Percentiles rank a stretch among this genome's conserved stretches.
phyloP scores from a whole-genome alignment of 2,329 filamentous ascomycete species.

The Penicillium freii region DNA sequence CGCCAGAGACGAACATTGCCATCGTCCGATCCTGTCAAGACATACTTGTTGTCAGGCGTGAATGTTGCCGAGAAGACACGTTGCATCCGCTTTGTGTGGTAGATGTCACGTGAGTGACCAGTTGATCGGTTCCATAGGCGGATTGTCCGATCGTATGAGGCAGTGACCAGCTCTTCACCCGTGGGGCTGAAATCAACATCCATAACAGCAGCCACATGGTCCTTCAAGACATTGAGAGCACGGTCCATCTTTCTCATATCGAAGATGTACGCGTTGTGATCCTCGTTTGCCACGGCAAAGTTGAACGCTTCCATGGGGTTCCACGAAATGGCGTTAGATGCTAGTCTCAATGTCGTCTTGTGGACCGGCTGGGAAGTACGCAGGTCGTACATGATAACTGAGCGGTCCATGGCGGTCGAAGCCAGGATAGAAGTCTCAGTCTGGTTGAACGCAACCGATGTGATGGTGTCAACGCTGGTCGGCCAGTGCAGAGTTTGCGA shows the following conservation, averaged over 20 bases:
- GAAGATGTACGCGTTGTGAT: slow-evolving; percentile 90
- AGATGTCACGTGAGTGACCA: slow-evolving; percentile 87
- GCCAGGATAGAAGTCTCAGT: slow-evolving; percentile 89
- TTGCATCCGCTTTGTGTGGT: slow-evolving; percentile 98
- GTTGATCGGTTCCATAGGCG: slow-evolving; percentile 77
- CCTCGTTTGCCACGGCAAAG: slow-evolving; percentile 88
- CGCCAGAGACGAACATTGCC: slow-evolving; percentile 91
- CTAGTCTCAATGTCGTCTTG: slow-evolving; percentile 76
- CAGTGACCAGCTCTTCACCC: slow-evolving; percentile 87
- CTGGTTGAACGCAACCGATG: slow-evolving; percentile 83
- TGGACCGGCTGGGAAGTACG: slow-evolving; percentile 79
- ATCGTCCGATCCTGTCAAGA: slow-evolving; percentile 89
- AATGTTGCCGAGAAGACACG: slow-evolving; percentile 81
- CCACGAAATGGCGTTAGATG: slow-evolving; percentile 82
- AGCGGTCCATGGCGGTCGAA: slow-evolving; percentile 80
- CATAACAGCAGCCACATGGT: slow-evolving; percentile 90
- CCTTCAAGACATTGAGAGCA: slow-evolving; percentile 84
- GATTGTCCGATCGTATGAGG: slow-evolving; percentile 83
- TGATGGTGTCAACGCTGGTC: slow-evolving; percentile 86
- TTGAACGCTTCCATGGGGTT: slow-evolving; percentile 98
- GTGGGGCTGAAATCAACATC: slow-evolving; percentile 94
- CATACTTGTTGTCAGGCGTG: slow-evolving; percentile 84
- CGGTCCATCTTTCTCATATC: slow-evolving; percentile 90
- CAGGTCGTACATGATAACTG: slow-evolving; percentile 86
- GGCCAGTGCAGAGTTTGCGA: slow-evolving; percentile 85